Base-by-base conservation (phyloP, 495 filamentous ascomycete species). In the Copromyces sp. region DNA sequence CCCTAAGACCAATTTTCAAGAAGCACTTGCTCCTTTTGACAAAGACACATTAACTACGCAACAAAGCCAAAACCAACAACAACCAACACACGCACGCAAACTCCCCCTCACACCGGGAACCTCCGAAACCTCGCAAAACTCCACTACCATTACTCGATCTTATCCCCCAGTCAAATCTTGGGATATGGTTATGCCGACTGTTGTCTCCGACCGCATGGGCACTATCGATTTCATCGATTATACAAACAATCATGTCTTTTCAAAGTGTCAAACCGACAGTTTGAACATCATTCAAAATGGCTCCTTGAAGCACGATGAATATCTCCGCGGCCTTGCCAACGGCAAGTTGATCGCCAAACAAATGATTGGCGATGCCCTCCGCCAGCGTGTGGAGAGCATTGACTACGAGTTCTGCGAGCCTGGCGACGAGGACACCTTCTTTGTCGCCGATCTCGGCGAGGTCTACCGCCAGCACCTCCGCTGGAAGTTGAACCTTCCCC, bases 401-500 rank as follows among this genome's bases (percentile, higher is more conserved):
- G 89, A 99, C 86, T 89, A 91, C 72, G 92, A 98, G 76, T 83
- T 82, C 72, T 98, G 96, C 82, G 92, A 90, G 69, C 87, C 93
- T 39, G 96, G 96, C 72, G 94, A 93, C 72, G 95, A 98, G 83
- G 95, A 98, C 86, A 89, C 95, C 39, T 99, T 98, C 82, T 98
- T 97, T 82, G 96, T 99, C 73, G 94, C 92, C 75, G 95, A 99
- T 84, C 90, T 99, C 82, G 95, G 96, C 80, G 95, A 98, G 84
- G 92, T 98, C 74, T 98, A 98, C 84, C 93, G 95, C 80, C 95
- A 99, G 88, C 95, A 98, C 79, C 86, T 98, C 83, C 90, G 94
- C 81, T 99, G 95, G 96, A 98, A 97, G 88, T 85, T 90, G 85
- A 96, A 97, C 80, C 83, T 99, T 80, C 88, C 90, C 72, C 89